Evolutionary conservation across 805 yeast species (phyloP).

Genomic region (Kregervanrija delftensis): DNA sequence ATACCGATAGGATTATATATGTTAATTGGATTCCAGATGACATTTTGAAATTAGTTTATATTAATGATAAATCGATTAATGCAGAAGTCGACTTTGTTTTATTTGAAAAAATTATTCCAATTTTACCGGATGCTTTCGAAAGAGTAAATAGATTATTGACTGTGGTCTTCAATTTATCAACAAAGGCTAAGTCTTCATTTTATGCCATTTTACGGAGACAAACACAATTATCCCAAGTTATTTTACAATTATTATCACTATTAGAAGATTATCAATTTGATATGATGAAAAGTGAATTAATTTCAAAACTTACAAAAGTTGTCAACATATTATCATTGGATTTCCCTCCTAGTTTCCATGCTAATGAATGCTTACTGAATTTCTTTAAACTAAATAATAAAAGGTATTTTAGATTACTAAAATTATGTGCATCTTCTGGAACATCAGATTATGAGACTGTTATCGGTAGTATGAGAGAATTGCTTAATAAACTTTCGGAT

Average conservation of each 20-base stretch:
- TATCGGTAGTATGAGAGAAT: constrained; percentile 55
- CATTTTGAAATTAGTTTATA: constrained; percentile 59
- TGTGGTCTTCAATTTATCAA: constrained; percentile 43
- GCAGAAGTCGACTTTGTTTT: constrained; percentile 55
- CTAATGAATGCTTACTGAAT: constrained; percentile 43
- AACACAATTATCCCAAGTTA: constrained; percentile 45
- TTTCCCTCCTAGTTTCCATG: constrained; percentile 44
- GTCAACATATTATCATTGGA: constrained; percentile 54
- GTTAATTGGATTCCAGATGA: constrained; percentile 56
- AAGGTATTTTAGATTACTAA: constrained; percentile 50
- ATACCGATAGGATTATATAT: constrained; percentile 21
- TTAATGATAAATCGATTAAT: constrained; percentile 64
- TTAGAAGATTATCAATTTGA: constrained; percentile 39
- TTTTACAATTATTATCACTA: constrained; percentile 41
- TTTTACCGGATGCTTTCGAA: constrained; percentile 31
- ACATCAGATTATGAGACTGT: constrained; percentile 57
- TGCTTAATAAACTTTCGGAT: constrained; percentile 49
- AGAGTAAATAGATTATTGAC: constrained; percentile 50
- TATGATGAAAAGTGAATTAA: constrained; percentile 10
- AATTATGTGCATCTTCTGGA: constrained; percentile 39
- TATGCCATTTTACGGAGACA: constrained; percentile 67
- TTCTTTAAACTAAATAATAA: constrained; percentile 51
- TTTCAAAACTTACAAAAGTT: constrained; percentile 42
- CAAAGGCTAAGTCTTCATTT: constrained; percentile 57
- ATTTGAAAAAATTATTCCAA: constrained; percentile 56